A percentile compares a stretch with the other conserved stretches of the same genome.
phyloP scores from a whole-genome alignment of 192 early-diverging fungal genomes.

The Neocallimastix lanati region DNA sequence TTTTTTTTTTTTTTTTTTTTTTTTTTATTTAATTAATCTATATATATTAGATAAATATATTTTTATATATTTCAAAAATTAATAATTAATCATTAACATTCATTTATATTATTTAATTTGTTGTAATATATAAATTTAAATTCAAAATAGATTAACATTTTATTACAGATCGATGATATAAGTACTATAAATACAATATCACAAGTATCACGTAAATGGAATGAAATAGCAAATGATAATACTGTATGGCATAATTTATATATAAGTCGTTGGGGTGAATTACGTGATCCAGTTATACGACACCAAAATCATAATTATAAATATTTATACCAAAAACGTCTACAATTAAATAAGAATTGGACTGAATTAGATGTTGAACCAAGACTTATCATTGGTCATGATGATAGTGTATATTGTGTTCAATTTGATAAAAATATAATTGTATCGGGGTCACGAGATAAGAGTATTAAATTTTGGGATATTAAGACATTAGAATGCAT shows the following conservation, averaged over 20 bases:
- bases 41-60: too few species aligned
- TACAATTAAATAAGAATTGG: constrained; percentile 55
- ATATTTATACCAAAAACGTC: constrained; percentile 44
- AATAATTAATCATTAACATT: too few species aligned
- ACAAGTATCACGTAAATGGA: too few species aligned
- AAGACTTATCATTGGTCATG: constrained; percentile 32
- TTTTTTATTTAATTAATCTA: too few species aligned
- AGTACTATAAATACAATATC: too few species aligned
- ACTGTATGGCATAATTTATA: constrained; percentile 53
- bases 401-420: constrained; percentile 70
- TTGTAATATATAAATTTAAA: too few species aligned
- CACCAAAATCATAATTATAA: constrained; percentile 7
- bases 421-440: constrained; percentile 54
- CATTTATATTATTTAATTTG: too few species aligned
- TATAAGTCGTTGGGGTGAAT: constrained; percentile 6
- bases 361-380: constrained; percentile 17
- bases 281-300: constrained; percentile 31
- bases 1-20: too few species aligned
- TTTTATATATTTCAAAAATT: too few species aligned
- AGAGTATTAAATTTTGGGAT: constrained; percentile 56
- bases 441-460: constrained; percentile 52
- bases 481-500: constrained; percentile 21
- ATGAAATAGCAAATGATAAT: constrained; percentile 25
- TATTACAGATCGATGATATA: too few species aligned
- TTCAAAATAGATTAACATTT: too few species aligned